A percentile compares a stretch with the other conserved stretches of the same genome.
phyloP scores from a whole-genome alignment of 257 asterid species.

The Nicotiana paniculata region DNA sequence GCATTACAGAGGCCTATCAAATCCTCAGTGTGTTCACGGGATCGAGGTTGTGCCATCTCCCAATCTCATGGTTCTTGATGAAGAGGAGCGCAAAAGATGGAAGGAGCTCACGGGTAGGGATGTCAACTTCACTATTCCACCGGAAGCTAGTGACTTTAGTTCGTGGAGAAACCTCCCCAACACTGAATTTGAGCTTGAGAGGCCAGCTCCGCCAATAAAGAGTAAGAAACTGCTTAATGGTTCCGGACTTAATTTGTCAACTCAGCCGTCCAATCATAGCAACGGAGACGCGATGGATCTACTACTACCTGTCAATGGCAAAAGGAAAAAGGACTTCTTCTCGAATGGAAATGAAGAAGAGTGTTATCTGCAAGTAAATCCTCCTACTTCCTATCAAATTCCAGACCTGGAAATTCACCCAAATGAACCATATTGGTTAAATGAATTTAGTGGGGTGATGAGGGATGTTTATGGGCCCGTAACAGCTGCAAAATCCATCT shows the following conservation, averaged over 20 bases:
- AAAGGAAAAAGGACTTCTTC: slow-evolving; percentile 52
- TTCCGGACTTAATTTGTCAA: slow-evolving; percentile 52
- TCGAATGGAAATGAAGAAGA: slow-evolving; percentile 42
- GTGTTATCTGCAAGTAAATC: slow-evolving; percentile 27
- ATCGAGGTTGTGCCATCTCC: slow-evolving; percentile 54
- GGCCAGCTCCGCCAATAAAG: slow-evolving; percentile 37
- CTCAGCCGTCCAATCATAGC: slow-evolving; percentile 34
- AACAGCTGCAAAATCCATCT: slow-evolving; percentile 60
- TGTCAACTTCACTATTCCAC: slow-evolving; percentile 35
- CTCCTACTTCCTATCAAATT: slow-evolving; percentile 16
- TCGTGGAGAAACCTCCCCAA: slow-evolving; percentile 65
- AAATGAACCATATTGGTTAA: slow-evolving; percentile 52
- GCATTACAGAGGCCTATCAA: slow-evolving; percentile 66
- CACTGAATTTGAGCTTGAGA: slow-evolving; percentile 62
- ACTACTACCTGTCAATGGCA: slow-evolving; percentile 45
- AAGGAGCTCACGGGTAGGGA: slow-evolving; percentile 60
- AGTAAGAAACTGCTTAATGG: slow-evolving; percentile 53
- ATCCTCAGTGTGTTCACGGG: slow-evolving; percentile 75
- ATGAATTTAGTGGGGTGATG: slow-evolving; percentile 52
- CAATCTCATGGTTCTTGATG: slow-evolving; percentile 40
- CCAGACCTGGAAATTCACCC: slow-evolving; percentile 46
- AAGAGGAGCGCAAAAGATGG: slow-evolving; percentile 67
- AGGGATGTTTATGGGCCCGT: slow-evolving; percentile 58
- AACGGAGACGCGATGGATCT: slow-evolving; percentile 43
- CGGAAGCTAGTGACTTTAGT: slow-evolving; percentile 56